Evolutionary conservation across 169 alveolate genomes (phyloP), one percentile per base, ranked within the genome.

Genomic region (Eimeria falciformis): DNA sequence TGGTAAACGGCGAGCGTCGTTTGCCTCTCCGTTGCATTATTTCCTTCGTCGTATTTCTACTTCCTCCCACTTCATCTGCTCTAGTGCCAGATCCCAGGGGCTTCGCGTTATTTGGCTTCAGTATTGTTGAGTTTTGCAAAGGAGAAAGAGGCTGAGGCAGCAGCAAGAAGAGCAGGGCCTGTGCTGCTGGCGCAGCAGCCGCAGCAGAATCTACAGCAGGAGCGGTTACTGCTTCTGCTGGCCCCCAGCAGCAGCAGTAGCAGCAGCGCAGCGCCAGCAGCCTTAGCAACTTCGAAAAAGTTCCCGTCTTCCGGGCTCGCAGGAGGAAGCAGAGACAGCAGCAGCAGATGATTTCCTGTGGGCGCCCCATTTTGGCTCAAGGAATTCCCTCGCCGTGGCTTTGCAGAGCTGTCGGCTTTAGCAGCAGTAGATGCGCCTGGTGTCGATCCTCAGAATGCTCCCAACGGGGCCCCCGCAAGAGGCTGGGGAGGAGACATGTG

Each of bases 211-310:
- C 46, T 25, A 23, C 68, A 5, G 71, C 71, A 12, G 84, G 12
- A 27, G 58, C 73, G 88, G 14, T n/a, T n/a, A n/a, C 73, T 3
- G 25, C 75, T 62, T 23, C 73, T 53, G 58, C 71, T 78, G 33
- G 71, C 71, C 5, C 88, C 73, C 71, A 50, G 88, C 88, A 81
- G 56, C 90, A 81, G 77, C 56, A 56, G 56, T 75, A 55, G 58
- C 89, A 79, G 75, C 90, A 55, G 77, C 90, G 55, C 58, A 71
- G 29, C 27, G 46, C 68, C 43, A 4, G 90, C 47, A 29, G 6
- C 75, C n/a, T 29, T 29, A 7, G 43, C 77, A n/a, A 56, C 68
- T 62, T 75, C 23, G 77, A 53, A 50, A 33, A 29, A 5, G 53
- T 53, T 29, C 90, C 77, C 11, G 56, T 53, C n/a, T 7, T 21